A percentile compares a stretch with the other conserved stretches of the same genome.
Evolutionary conservation across 345 rosid species (phyloP).

Genomic region (Populus ilicifolia): DNA sequence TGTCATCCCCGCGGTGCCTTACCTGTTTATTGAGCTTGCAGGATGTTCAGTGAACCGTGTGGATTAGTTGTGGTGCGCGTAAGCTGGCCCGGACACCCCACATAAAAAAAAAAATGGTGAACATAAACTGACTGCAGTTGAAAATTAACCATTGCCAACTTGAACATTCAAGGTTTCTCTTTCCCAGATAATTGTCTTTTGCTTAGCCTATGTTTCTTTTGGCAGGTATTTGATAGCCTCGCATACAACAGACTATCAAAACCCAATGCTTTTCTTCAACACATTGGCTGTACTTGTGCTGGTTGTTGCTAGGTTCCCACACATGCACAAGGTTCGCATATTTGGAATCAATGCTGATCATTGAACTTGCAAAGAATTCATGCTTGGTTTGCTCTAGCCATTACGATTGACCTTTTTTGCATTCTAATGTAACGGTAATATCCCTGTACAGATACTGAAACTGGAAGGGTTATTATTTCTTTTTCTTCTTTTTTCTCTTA

Average conservation of each 20-base stretch:
- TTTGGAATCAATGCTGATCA: slow-evolving; percentile 30
- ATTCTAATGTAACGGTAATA: slow-evolving; percentile 18
- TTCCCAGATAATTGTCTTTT: background rate
- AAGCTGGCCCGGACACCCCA: too few species aligned
- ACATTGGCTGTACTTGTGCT: slow-evolving; percentile 30
- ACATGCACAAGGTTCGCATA: slow-evolving; percentile 38
- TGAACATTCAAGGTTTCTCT: background rate
- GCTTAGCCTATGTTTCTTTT: background rate
- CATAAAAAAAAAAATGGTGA: too few species aligned
- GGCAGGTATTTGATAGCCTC: slow-evolving; percentile 34
- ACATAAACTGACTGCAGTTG: background rate
- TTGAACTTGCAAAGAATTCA: slow-evolving; percentile 9
- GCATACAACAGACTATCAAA: slow-evolving; percentile 29
- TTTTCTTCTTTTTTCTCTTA: background rate
- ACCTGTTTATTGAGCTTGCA: too few species aligned
- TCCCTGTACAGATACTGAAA: slow-evolving; percentile 33
- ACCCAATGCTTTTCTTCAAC: slow-evolving; percentile 36
- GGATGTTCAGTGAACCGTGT: too few species aligned
- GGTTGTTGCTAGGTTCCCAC: slow-evolving; percentile 35
- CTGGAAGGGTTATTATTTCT: slow-evolving; percentile 27
- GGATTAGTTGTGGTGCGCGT: too few species aligned
- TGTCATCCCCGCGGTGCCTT: too few species aligned
- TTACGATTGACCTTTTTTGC: slow-evolving; percentile 12
- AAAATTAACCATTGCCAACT: background rate
- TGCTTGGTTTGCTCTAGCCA: background rate